A percentile compares a stretch with the other conserved stretches of the same genome.
phyloP scores from a whole-genome alignment of 805 yeast genomes.

The Priceomyces melissophilus region DNA sequence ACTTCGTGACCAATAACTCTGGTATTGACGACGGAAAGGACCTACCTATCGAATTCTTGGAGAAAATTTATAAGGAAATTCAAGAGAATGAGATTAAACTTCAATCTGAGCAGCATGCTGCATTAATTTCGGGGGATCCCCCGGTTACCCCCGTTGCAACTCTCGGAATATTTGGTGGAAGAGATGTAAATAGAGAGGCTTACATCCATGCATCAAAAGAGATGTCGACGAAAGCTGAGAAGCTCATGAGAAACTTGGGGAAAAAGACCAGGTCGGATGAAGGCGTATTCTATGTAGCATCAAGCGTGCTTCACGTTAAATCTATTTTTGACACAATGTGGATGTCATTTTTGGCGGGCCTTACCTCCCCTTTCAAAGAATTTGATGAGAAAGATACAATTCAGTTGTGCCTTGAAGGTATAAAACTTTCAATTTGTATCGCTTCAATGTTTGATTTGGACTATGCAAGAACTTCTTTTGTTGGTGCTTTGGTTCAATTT shows the following conservation, averaged over 20 bases:
- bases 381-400: constrained; percentile 73
- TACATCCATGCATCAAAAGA: constrained; percentile 91
- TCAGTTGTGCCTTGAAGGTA: constrained; percentile 75
- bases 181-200: constrained; percentile 73
- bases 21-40: constrained; percentile 93
- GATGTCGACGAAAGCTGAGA: constrained; percentile 85
- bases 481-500: constrained; percentile 86
- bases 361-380: constrained; percentile 91
- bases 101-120: constrained; percentile 91
- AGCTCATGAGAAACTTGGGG: constrained; percentile 66
- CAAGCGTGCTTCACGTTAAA: constrained; percentile 84
- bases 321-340: constrained; percentile 92
- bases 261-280: constrained; percentile 41
- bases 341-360: constrained; percentile 95
- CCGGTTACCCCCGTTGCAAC: constrained; percentile 27
- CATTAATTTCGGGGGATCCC: constrained; percentile 66
- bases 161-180: constrained; percentile 62
- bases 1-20: constrained; percentile 78
- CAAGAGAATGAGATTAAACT: constrained; percentile 81
- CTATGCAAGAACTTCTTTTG: constrained; percentile 82
- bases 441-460: constrained; percentile 81
- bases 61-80: constrained; percentile 73
- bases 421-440: constrained; percentile 75
- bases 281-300: constrained; percentile 69
- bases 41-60: constrained; percentile 69